Evolutionary conservation across 805 yeast species (phyloP), one percentile per base, ranked within the genome.

Genomic region (Lipomyces kockii): DNA sequence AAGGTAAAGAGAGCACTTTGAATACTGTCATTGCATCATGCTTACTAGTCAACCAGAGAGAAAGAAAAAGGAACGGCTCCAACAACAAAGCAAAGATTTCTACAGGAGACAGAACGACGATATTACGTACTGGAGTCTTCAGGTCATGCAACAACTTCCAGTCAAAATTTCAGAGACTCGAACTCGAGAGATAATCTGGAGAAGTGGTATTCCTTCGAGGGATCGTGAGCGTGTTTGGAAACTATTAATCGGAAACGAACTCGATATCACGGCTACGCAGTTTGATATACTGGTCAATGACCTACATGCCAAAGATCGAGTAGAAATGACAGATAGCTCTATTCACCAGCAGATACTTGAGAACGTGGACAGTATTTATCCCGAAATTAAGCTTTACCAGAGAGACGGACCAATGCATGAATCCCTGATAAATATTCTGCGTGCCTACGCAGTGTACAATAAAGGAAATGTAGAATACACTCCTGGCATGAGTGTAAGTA

Each of bases 121-220:
- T 65, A 69, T 66, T 49, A 55, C 55, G 0, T 74, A 73, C 8
- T 87, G 89, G 89, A 68, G 67, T 29, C 58, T 64, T 9, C 74
- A 77, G 54, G 80, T 85, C 8, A 66, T 82, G 3, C 80, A 82
- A 7, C 75, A 81, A n/a, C 49, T 58, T 22, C 58, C 56, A 22
- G 29, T 20, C 34, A 20, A 60, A 55, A 74, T 84, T 25, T 76
- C 78, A 62, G 73, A 77, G 14, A 78, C 83, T 0, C 72, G 78
- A 25, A 81, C 83, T 5, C 78, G 88, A 57, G 88, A 86, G 67
- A 75, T 86, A 39, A 85, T 87, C 85, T 86, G 89, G 89, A 77
- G 87, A 46, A 58, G 71, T 3, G 88, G 88, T 3, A 74, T 87
- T 2, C 87, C 89, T 1, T 46, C 72, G n/a, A 73, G 74, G 25